Conservation (phyloP, 179 eudicot genomes). For the Spergularia azorica region DNA sequence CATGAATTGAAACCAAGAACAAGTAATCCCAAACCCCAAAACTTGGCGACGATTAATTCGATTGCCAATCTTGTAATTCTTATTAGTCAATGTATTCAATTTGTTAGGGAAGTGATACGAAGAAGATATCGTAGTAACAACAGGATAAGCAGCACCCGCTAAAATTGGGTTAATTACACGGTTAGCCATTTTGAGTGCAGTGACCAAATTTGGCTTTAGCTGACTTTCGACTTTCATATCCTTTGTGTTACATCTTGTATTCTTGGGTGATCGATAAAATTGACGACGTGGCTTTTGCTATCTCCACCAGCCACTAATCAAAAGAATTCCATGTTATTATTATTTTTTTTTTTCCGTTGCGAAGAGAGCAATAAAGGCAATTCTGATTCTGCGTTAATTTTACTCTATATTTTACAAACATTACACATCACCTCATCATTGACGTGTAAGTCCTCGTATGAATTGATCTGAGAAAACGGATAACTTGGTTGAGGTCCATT, state of each 20-base stretch:
- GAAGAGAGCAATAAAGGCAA: too few species aligned
- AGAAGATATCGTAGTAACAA: constrained; percentile 6
- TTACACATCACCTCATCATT: too few species aligned
- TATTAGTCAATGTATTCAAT: not conserved
- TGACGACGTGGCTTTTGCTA: constrained; percentile 29
- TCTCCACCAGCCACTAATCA: constrained; percentile 1
- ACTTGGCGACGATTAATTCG: constrained; percentile 51
- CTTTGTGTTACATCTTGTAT: not conserved
- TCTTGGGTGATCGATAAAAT: not conserved
- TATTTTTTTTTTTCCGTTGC: too few species aligned
- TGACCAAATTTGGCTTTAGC: not conserved
- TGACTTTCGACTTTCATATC: not conserved
- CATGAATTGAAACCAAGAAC: constrained; percentile 59
- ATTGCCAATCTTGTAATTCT: not conserved
- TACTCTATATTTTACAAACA: too few species aligned
- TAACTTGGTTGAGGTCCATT: too few species aligned
- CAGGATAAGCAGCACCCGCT: constrained; percentile 20
- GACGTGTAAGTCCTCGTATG: too few species aligned
- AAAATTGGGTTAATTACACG: constrained; percentile 32
- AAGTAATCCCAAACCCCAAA: constrained; percentile 61
- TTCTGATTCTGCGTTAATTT: too few species aligned
- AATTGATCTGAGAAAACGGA: too few species aligned
- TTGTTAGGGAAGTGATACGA: constrained; percentile 7
- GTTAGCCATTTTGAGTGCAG: constrained; percentile 33
- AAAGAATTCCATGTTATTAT: not conserved